Conservation (phyloP, 257 asterid genomes). For the Perilla frutescens region DNA sequence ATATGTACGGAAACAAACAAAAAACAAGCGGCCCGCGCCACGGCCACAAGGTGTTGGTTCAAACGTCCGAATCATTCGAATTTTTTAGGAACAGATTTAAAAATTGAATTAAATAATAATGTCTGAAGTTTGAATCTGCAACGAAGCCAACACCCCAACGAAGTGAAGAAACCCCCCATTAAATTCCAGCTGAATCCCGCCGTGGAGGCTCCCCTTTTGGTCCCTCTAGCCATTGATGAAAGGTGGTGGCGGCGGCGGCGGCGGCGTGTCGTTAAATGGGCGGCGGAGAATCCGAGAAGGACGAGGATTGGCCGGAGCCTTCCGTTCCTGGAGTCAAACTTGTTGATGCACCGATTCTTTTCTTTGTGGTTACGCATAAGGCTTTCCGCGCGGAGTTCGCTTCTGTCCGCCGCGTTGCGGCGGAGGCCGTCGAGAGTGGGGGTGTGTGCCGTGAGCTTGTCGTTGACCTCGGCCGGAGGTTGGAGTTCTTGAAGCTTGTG, state of each 20-base stretch:
- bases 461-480: slow-evolving; percentile 56
- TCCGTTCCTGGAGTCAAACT: slow-evolving; percentile 56
- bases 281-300: slow-evolving; percentile 62
- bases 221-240: slow-evolving; percentile 49
- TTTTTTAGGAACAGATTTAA: background rate
- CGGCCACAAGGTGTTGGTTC: slow-evolving; percentile 43
- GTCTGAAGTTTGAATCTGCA: slow-evolving; percentile 41
- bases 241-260: slow-evolving; percentile 53
- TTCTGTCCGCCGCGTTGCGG: slow-evolving; percentile 52
- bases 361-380: slow-evolving; percentile 79
- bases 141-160: slow-evolving; percentile 40
- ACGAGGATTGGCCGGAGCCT: slow-evolving; percentile 56
- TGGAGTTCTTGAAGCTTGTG: slow-evolving; percentile 77
- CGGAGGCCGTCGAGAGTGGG: slow-evolving; percentile 54
- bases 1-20: slow-evolving; percentile 36
- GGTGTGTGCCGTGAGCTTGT: slow-evolving; percentile 38
- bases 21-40: slow-evolving; percentile 42
- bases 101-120: slow-evolving; percentile 27
- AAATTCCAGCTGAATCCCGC: slow-evolving; percentile 47
- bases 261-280: slow-evolving; percentile 51
- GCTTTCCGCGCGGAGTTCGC: slow-evolving; percentile 72
- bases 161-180: slow-evolving; percentile 33
- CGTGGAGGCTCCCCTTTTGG: slow-evolving; percentile 63
- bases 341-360: slow-evolving; percentile 74
- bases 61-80: slow-evolving; percentile 51